Conservation (phyloP, 495 filamentous ascomycete species). For the Peziza echinospora region DNA sequence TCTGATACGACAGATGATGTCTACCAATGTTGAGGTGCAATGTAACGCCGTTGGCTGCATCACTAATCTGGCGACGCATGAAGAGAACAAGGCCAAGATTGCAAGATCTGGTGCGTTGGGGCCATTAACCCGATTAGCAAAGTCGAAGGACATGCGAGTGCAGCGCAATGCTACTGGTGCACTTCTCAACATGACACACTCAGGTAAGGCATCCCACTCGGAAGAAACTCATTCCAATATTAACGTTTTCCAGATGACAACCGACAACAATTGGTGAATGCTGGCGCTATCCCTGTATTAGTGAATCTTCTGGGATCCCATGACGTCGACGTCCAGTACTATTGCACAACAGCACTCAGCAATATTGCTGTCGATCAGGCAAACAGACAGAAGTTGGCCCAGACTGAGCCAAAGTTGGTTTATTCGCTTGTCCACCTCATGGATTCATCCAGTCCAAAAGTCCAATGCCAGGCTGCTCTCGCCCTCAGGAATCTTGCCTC, state of each 20-base stretch:
- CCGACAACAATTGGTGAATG: slow-evolving; percentile 86
- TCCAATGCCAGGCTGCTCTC: slow-evolving; percentile 90
- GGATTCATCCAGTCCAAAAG: slow-evolving; percentile 91
- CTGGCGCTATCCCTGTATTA: slow-evolving; percentile 86
- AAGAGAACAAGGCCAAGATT: slow-evolving; percentile 98
- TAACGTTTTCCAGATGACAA: slow-evolving; percentile 61
- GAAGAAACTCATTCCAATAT: background rate
- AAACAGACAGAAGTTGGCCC: slow-evolving; percentile 74
- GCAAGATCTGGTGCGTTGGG: slow-evolving; percentile 81
- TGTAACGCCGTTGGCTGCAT: slow-evolving; percentile 99
- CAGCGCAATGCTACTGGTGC: slow-evolving; percentile 95
- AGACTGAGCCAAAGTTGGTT: slow-evolving; percentile 71
- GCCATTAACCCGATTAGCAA: slow-evolving; percentile 75
- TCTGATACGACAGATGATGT: slow-evolving; percentile 95
- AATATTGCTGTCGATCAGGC: slow-evolving; percentile 90
- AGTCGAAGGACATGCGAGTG: slow-evolving; percentile 96
- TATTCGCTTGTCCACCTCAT: slow-evolving; percentile 87
- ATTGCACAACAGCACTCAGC: slow-evolving; percentile 93
- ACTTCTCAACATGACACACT: slow-evolving; percentile 96
- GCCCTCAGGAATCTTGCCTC: slow-evolving; percentile 89
- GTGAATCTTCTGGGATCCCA: slow-evolving; percentile 78
- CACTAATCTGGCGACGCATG: slow-evolving; percentile 90
- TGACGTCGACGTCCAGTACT: slow-evolving; percentile 97
- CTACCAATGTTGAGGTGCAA: slow-evolving; percentile 94
- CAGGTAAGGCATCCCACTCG: slow-evolving; percentile 41